Base-by-base conservation (phyloP, 2,329 filamentous ascomycete genomes). In the Ustilaginoidea virens region DNA sequence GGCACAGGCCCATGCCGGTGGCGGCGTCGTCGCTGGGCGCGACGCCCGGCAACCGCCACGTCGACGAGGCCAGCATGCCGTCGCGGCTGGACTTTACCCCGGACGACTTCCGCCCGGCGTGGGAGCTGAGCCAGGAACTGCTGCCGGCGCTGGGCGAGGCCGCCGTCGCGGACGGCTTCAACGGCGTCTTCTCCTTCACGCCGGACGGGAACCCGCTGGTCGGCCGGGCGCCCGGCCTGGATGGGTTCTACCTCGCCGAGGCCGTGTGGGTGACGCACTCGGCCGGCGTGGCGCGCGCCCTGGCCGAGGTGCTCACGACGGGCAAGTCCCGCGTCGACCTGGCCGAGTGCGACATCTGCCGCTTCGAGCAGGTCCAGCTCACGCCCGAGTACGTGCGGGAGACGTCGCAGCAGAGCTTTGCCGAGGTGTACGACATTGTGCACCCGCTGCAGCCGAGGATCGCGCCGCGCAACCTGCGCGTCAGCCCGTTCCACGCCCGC, bases 221-320 rank as follows among this genome's bases (percentile, higher is more conserved):
- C 2, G 71, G 71, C 3, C 59, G 66, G 39, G 56, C 67, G 1
- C 69, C 71, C 5, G 60, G 58, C 10, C 46, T 76, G 0, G 65
- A 74, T 25, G 67, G 67, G 9, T 75, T 76, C 47, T 74, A 60
- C 38, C 67, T 76, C 1, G 71, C 71, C 0, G 71, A 76, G 39
- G 71, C 71, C 5, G 69, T 76, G 0, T 76, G 71, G 71, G 71
- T 75, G 1, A 76, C 71, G 12, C 71, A 76, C 37, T 74, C 70
- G 0, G 69, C 69, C 0, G 71, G 71, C 15, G 64, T 75, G 2
- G 71, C 71, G 7, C 61, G 67, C 16, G 69, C 71, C 0, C 43
- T 76, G 1, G 71, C 71, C 1, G 60, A 76, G 41, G 41, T 70
- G 0, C 49, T 76, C 16, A 74, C 69, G 0, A 57, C 55, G 1